A percentile compares a stretch with the other conserved stretches of the same genome.
Evolutionary conservation across 176 grass and related monocot genomes (phyloP).

Genomic region (Avena eriantha): DNA sequence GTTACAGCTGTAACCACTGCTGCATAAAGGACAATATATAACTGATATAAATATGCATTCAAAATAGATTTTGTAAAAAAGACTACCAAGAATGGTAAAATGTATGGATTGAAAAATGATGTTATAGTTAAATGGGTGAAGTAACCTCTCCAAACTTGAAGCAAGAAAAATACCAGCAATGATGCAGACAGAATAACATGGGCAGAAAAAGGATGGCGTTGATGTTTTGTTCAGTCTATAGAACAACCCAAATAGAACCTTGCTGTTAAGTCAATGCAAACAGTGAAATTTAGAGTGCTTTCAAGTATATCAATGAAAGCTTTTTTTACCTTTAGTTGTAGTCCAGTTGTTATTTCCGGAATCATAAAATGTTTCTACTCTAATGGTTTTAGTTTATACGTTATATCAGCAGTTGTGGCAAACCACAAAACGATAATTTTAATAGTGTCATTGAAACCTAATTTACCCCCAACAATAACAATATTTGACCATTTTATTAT

Average conservation of each 20-base stretch:
- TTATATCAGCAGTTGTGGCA: background rate
- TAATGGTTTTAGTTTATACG: background rate
- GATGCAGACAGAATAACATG: background rate
- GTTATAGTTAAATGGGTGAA: background rate
- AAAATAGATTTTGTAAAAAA: background rate
- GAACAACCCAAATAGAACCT: background rate
- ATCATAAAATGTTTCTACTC: background rate
- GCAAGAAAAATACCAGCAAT: background rate
- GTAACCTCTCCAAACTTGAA: background rate
- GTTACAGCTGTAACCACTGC: constrained; percentile 89
- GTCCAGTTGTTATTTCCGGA: background rate
- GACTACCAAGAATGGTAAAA: constrained; percentile 8
- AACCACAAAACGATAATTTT: background rate
- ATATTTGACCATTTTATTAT: background rate
- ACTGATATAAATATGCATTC: constrained; percentile 22
- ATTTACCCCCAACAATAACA: background rate
- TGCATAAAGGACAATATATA: constrained; percentile 49
- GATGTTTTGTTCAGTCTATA: constrained; percentile 3
- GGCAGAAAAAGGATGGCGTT: background rate
- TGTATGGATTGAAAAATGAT: background rate
- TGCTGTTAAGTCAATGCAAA: constrained; percentile 1
- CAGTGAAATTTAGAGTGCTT: background rate
- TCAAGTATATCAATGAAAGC: background rate
- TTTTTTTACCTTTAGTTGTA: background rate
- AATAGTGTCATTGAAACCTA: background rate